These are phyloP conservation scores for Phenoliferia sp. DNA, from an alignment of 1,284 basidiomycete species.

Conservation along the genomic window DNA sequence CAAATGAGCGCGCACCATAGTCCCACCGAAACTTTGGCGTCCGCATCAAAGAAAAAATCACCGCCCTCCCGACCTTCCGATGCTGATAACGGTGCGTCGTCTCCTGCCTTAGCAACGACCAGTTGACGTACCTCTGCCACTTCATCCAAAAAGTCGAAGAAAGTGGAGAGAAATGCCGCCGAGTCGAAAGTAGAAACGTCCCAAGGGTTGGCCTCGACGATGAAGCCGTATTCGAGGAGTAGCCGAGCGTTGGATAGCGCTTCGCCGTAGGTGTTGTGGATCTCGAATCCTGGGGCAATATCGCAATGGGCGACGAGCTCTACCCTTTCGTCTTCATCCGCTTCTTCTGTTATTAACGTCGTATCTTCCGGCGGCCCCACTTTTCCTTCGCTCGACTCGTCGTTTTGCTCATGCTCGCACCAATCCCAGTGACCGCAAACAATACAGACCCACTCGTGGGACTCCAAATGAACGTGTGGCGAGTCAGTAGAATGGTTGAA, in stretches of 20 bases:
- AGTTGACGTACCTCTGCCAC: background rate
- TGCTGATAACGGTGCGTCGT: background rate
- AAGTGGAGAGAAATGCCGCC: background rate
- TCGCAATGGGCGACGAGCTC: constrained; percentile 41
- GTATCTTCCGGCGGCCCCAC: background rate
- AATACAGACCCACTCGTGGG: constrained; percentile 67
- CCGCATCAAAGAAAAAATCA: constrained; percentile 29
- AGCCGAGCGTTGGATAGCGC: constrained; percentile 56
- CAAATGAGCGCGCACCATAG: constrained; percentile 16
- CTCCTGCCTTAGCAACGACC: background rate
- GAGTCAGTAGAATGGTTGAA: constrained; percentile 68
- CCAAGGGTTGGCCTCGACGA: constrained; percentile 37
- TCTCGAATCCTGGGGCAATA: constrained; percentile 50
- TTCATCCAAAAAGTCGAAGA: background rate
- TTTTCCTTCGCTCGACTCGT: background rate
- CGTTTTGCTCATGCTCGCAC: constrained; percentile 58
- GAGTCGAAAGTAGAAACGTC: constrained; percentile 4
- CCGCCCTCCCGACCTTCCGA: background rate
- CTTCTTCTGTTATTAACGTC: background rate
- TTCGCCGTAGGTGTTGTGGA: constrained; percentile 82
- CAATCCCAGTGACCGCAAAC: constrained; percentile 67
- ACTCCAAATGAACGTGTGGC: constrained; percentile 72
- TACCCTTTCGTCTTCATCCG: constrained; percentile 36
- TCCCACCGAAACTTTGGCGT: constrained; percentile 17
- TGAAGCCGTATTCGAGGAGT: constrained; percentile 69